Evolutionary conservation across 75 land plant genomes (phyloP).

Genomic region (Pseudotsuga menziesii): DNA sequence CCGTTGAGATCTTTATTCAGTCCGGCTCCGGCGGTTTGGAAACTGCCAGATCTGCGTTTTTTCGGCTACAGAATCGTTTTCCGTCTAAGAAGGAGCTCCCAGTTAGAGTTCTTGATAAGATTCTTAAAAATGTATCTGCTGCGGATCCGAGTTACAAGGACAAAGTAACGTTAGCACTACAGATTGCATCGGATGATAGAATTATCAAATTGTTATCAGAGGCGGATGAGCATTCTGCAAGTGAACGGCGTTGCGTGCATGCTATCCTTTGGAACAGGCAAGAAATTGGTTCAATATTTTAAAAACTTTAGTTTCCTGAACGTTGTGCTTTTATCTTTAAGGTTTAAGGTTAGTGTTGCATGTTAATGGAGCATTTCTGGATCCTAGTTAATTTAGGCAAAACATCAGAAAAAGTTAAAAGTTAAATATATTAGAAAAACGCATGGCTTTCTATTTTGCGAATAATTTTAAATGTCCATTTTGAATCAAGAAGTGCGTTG

Average conservation of each 20-base stretch:
- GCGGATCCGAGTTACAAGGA: constrained; percentile 22
- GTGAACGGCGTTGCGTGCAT: constrained; percentile 52
- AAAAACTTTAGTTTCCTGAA: not conserved
- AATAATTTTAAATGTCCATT: no score
- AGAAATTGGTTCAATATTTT: not conserved
- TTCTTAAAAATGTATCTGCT: constrained; percentile 43
- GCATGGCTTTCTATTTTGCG: no score
- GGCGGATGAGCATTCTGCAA: constrained; percentile 9
- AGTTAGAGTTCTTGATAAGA: constrained; percentile 45
- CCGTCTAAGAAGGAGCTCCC: constrained; percentile 52
- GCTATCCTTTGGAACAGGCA: constrained; percentile 87
- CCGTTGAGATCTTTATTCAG: constrained; percentile 61
- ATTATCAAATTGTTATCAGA: constrained; percentile 38
- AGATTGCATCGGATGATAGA: constrained; percentile 62
- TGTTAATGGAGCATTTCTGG: constrained; percentile 13
- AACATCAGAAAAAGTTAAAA: constrained; percentile 40
- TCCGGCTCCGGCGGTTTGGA: constrained; percentile 44
- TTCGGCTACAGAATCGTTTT: constrained; percentile 53
- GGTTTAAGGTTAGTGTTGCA: not conserved
- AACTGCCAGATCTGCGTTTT: constrained; percentile 49
- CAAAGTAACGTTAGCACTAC: constrained; percentile 51
- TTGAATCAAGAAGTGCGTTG: not conserved
- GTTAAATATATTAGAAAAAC: no score
- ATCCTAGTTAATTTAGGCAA: constrained; percentile 53
- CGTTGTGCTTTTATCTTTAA: not conserved